phyloP scores from a whole-genome alignment of 2,329 filamentous ascomycete genomes.

The Penicillium sp. region DNA sequence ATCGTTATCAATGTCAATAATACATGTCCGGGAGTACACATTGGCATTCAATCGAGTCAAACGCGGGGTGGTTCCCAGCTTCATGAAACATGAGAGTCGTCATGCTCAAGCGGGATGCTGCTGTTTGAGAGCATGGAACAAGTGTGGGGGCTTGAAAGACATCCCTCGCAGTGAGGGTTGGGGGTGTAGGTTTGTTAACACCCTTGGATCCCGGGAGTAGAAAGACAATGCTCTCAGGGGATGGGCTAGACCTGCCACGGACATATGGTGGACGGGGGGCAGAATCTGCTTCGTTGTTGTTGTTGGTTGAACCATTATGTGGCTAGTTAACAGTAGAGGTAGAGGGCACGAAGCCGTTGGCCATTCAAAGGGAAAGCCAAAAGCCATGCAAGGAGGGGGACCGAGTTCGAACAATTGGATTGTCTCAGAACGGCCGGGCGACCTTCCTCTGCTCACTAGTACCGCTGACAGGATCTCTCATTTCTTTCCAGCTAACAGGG shows the following conservation, averaged over 20 bases:
- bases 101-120: not conserved
- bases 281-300: not conserved
- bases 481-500: conserved; percentile 93
- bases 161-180: not conserved
- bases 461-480: conserved; percentile 78
- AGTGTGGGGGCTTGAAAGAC: not conserved
- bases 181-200: not conserved
- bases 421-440: conserved; percentile 76
- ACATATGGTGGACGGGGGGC: not conserved
- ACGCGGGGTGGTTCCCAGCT: not conserved
- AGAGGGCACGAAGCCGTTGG: not conserved
- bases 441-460: conserved; percentile 80
- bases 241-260: not conserved
- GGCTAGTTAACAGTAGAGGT: not conserved
- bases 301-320: not conserved
- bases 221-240: not conserved
- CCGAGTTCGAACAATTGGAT: not conserved
- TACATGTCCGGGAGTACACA: not conserved
- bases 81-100: not conserved
- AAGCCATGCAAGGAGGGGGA: not conserved
- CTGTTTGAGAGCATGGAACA: not conserved
- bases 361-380: not conserved
- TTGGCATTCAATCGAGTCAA: not conserved
- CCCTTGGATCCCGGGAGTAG: not conserved
- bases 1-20: conserved; percentile 3